A percentile compares a stretch with the other conserved stretches of the same genome.
phyloP scores from a whole-genome alignment of 2,329 filamentous ascomycete genomes.

The Diaporthe longicolla region DNA sequence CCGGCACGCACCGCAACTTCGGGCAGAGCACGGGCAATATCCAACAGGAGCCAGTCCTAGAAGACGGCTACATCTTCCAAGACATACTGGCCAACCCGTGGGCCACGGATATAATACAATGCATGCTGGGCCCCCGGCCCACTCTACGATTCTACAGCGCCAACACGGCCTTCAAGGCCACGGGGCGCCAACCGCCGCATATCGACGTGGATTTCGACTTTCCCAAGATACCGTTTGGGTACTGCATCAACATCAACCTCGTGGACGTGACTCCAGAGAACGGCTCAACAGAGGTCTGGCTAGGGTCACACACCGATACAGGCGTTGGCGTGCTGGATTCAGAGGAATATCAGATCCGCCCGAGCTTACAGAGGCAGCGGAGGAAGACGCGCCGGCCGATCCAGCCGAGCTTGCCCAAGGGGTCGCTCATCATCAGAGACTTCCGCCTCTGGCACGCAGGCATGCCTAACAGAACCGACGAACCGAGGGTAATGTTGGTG shows the following conservation, averaged over 20 bases:
- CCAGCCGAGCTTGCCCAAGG: conserved; percentile 58
- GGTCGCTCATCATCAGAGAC: conserved; percentile 61
- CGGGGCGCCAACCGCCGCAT: conserved; percentile 57
- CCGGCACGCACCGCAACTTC: conserved; percentile 43
- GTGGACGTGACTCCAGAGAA: conserved; percentile 60
- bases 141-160: conserved; percentile 55
- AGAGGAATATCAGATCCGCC: conserved; percentile 48
- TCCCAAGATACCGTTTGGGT: conserved; percentile 61
- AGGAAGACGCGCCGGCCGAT: conserved; percentile 52
- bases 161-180: conserved; percentile 57
- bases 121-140: conserved; percentile 55
- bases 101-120: conserved; percentile 52
- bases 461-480: conserved; percentile 59
- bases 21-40: conserved; percentile 42
- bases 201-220: conserved; percentile 62
- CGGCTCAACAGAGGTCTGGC: conserved; percentile 66
- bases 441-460: conserved; percentile 65
- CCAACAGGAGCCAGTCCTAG: conserved; percentile 44
- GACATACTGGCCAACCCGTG: conserved; percentile 50
- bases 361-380: conserved; percentile 51
- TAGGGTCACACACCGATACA: conserved; percentile 61
- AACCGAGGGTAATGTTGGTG: conserved; percentile 60
- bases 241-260: conserved; percentile 62
- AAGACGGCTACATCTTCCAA: conserved; percentile 44
- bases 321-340: conserved; percentile 48